Evolutionary conservation across 495 filamentous ascomycete species (phyloP).

Genomic region (Corynascus novoguineensis): DNA sequence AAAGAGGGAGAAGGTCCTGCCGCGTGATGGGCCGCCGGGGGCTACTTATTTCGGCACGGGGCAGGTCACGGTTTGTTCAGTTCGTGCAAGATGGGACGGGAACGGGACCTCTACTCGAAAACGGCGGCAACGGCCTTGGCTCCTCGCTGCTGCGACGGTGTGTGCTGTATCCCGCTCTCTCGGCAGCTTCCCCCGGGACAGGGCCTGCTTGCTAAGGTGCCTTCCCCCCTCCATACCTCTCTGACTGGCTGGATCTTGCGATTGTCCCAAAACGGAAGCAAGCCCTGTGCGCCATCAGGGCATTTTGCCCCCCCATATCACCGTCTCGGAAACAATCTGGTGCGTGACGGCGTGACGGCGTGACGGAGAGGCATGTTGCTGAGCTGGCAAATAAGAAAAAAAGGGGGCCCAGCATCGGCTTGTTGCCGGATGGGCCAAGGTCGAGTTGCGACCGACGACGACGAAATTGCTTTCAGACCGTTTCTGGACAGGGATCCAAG

Average conservation of each 20-base stretch:
- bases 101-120: conserved; percentile 7
- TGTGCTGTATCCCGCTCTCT: neutral
- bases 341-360: no score
- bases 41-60: conserved; percentile 26
- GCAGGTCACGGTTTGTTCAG: conserved; percentile 8
- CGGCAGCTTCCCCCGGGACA: neutral
- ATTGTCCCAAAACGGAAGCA: conserved; percentile 13
- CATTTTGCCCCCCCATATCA: conserved; percentile 9
- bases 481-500: conserved; percentile 31
- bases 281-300: neutral
- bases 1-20: conserved; percentile 19
- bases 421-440: conserved; percentile 14
- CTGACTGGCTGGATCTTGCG: conserved; percentile 3
- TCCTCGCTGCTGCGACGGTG: neutral
- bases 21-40: conserved; percentile 20
- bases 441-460: conserved; percentile 27
- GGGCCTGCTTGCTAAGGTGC: neutral
- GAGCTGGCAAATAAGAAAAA: conserved; percentile 20
- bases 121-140: conserved; percentile 4
- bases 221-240: neutral
- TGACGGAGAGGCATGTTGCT: no score
- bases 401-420: conserved; percentile 14
- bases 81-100: neutral
- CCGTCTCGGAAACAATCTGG: neutral
- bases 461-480: conserved; percentile 35